Evolutionary conservation across 2,329 filamentous ascomycete species (phyloP).

Genomic region (Cladosporium sp.): DNA sequence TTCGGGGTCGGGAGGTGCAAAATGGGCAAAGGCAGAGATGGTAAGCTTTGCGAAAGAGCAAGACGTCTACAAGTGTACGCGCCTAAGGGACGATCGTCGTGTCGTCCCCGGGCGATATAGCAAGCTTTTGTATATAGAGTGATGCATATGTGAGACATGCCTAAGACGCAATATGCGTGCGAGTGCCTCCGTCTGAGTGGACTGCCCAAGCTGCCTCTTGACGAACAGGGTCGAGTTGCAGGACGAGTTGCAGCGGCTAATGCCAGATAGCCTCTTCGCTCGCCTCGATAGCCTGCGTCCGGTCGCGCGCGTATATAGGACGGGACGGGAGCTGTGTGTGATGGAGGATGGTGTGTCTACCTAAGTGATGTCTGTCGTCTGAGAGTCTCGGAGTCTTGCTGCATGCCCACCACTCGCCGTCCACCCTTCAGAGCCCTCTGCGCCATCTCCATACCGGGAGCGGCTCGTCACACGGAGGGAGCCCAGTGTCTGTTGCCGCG

Average conservation of each 20-base stretch:
- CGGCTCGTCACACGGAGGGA: slow-evolving; percentile 20
- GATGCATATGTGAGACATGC: slow-evolving; percentile 22
- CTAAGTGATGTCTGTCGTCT: slow-evolving; percentile 3
- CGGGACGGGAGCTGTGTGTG: slow-evolving; percentile 3
- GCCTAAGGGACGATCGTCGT: not conserved
- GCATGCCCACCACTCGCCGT: not conserved
- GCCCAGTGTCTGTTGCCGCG: slow-evolving; percentile 14
- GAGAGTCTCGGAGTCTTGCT: not conserved
- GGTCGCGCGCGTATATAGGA: slow-evolving; percentile 17
- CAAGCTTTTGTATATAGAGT: slow-evolving; percentile 21
- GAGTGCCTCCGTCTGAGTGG: not conserved
- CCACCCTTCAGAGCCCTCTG: not conserved
- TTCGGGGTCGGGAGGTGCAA: not conserved
- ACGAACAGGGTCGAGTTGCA: slow-evolving; percentile 8
- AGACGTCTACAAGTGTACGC: slow-evolving; percentile 14
- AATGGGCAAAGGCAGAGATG: slow-evolving; percentile 1
- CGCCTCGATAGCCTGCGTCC: not conserved
- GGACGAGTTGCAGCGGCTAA: slow-evolving; percentile 13
- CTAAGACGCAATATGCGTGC: slow-evolving; percentile 13
- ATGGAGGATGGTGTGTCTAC: not conserved
- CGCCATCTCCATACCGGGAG: slow-evolving; percentile 5
- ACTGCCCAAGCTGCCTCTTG: not conserved
- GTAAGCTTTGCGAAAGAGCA: slow-evolving; percentile 10
- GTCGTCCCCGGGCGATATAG: slow-evolving; percentile 14
- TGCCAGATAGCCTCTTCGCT: slow-evolving; percentile 17